Conservation (phyloP, 139 green algal genomes). For the Ettlia oleoabundans region DNA sequence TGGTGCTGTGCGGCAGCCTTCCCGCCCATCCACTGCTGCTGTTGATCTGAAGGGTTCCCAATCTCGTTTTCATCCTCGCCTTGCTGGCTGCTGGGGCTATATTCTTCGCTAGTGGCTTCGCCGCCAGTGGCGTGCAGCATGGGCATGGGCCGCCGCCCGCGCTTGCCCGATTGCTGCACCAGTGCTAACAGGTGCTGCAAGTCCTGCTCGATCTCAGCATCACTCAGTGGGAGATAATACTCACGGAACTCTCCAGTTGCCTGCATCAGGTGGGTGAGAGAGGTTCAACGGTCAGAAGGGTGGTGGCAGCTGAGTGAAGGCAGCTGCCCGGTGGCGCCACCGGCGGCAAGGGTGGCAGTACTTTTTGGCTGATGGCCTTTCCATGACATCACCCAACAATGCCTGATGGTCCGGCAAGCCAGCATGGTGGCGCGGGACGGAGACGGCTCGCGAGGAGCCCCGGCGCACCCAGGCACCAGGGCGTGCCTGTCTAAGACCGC, state of each 20-base stretch:
- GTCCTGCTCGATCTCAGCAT: constrained; percentile 25
- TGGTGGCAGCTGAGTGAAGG: not conserved
- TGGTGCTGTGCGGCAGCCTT: not conserved
- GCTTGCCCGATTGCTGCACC: constrained; percentile 5
- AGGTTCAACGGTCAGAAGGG: no score
- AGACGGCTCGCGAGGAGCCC: no score
- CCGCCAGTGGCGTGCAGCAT: not conserved
- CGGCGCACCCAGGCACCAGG: not conserved
- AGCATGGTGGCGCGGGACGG: no score
- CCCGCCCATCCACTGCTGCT: not conserved
- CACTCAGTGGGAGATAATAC: constrained; percentile 25
- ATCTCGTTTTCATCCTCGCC: constrained; percentile 26
- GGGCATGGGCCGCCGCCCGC: not conserved
- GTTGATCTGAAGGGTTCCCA: constrained; percentile 11
- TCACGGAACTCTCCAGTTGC: constrained; percentile 8
- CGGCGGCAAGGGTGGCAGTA: not conserved
- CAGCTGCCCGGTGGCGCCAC: not conserved
- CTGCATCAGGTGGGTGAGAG: constrained; percentile 10
- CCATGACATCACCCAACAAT: no score
- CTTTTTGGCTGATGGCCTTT: no score
- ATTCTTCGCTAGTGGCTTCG: constrained; percentile 6
- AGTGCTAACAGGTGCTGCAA: not conserved
- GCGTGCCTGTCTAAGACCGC: not conserved
- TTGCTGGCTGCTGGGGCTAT: constrained; percentile 7
- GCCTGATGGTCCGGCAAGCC: no score